A percentile compares a stretch with the other conserved stretches of the same genome.
These are phyloP conservation scores for Blastobotrys indianensis DNA, from an alignment of 1,139 yeast genomes.

Conservation along the genomic window DNA sequence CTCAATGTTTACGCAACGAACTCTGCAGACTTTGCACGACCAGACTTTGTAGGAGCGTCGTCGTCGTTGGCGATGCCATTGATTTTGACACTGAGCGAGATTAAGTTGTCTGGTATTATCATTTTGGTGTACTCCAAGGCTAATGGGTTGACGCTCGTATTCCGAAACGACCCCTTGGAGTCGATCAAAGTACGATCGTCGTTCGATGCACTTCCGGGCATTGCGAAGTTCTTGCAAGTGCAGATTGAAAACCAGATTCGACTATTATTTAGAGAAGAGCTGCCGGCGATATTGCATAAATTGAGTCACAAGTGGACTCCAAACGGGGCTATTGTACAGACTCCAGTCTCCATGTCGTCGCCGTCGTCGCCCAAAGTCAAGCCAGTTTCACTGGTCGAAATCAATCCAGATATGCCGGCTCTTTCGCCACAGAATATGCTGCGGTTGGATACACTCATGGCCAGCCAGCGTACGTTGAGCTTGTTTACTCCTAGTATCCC, in stretches of 20 bases:
- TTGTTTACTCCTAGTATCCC: conserved; percentile 55
- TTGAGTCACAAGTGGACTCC: conserved; percentile 68
- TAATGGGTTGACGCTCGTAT: conserved; percentile 79
- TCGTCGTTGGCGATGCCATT: conserved; percentile 73
- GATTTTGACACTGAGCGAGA: conserved; percentile 67
- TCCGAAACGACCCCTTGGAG: conserved; percentile 83
- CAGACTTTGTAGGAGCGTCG: conserved; percentile 59
- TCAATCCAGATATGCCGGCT: conserved; percentile 52
- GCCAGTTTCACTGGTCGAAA: conserved; percentile 41
- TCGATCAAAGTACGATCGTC: conserved; percentile 77
- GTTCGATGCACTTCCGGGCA: conserved; percentile 77
- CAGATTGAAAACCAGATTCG: conserved; percentile 80
- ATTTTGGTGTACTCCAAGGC: conserved; percentile 76
- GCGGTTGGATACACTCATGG: conserved; percentile 62
- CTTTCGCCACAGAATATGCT: conserved; percentile 66
- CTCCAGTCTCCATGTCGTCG: conserved; percentile 12
- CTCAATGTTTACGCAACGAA: conserved; percentile 54
- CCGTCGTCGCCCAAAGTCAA: conserved; percentile 14
- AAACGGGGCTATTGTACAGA: conserved; percentile 22
- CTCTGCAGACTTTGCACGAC: conserved; percentile 48
- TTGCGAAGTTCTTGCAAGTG: conserved; percentile 71
- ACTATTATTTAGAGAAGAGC: conserved; percentile 72
- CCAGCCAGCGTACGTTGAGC: conserved; percentile 73
- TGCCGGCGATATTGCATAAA: conserved; percentile 75
- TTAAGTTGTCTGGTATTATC: conserved; percentile 72